Conservation (phyloP, 192 early-diverging fungal genomes). For the Tieghemiomyces parasiticus region DNA sequence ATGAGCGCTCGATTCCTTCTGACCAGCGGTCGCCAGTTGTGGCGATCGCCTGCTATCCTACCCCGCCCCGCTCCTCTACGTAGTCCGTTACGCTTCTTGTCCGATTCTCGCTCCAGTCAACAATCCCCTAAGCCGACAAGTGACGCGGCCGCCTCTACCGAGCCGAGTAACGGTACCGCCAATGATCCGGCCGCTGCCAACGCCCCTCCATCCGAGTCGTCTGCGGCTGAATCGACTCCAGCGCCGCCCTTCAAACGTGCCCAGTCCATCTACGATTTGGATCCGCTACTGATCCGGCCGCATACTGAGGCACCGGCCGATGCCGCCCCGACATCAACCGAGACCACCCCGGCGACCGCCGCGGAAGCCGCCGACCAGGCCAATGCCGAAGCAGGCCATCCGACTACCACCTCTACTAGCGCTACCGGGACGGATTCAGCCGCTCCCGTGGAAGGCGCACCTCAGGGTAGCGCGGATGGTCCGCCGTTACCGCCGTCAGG, state of each 20-base stretch:
- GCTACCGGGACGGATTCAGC: background rate
- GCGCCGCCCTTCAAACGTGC: background rate
- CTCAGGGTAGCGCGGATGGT: background rate
- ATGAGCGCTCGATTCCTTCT: no score
- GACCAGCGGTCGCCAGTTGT: no score
- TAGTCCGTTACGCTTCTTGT: no score
- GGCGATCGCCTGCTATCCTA: no score
- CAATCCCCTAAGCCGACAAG: no score
- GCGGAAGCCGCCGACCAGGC: background rate
- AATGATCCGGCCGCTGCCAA: no score
- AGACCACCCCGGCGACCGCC: background rate
- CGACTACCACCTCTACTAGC: background rate
- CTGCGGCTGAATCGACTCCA: no score
- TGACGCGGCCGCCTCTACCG: no score
- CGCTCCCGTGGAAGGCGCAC: background rate
- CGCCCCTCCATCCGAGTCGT: no score
- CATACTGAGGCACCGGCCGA: background rate
- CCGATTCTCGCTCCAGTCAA: no score
- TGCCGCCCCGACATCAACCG: background rate
- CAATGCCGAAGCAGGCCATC: background rate
- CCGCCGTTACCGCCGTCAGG: background rate
- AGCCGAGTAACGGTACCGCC: no score
- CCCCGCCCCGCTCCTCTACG: no score
- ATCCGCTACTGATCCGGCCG: background rate
- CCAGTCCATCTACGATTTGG: constrained; percentile 12